Conservation (phyloP, 495 filamentous ascomycete species). For the Articulospora tetracladia region DNA sequence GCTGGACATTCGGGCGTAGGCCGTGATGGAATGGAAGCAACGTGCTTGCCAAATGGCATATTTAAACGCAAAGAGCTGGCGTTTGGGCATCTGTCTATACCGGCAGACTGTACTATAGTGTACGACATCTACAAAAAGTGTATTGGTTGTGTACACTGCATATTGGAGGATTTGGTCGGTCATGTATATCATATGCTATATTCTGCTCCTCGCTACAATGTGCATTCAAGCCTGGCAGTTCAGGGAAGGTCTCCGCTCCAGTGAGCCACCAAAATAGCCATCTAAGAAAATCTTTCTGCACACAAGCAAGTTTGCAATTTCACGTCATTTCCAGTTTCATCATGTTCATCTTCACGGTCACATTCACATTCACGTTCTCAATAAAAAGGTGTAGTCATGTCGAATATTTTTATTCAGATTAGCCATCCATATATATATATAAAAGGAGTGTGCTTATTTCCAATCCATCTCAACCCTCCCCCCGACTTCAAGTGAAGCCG, state of each 20-base stretch:
- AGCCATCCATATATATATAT: not conserved
- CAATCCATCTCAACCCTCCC: not conserved
- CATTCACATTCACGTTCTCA: not conserved
- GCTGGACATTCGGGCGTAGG: not conserved
- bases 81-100: slow-evolving; percentile 11
- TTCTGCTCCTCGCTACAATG: no score
- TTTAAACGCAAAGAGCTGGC: slow-evolving; percentile 9
- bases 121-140: slow-evolving; percentile 7
- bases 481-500: slow-evolving; percentile 11
- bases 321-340: no score
- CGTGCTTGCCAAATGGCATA: slow-evolving; percentile 7
- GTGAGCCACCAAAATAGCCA: no score
- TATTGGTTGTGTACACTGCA: not conserved
- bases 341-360: not conserved
- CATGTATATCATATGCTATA: no score
- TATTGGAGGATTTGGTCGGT: not conserved
- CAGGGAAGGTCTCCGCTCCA: no score
- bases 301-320: no score
- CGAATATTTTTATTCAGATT: slow-evolving; percentile 9
- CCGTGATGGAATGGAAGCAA: not conserved
- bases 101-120: slow-evolving; percentile 17
- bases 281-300: no score
- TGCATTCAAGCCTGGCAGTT: no score
- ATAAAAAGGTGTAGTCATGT: not conserved
- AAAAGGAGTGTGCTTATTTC: slow-evolving; percentile 16